Evolutionary conservation across 2,329 filamentous ascomycete genomes (phyloP), one percentile per base, ranked within the genome.

Genomic region (Graphium sp.): DNA sequence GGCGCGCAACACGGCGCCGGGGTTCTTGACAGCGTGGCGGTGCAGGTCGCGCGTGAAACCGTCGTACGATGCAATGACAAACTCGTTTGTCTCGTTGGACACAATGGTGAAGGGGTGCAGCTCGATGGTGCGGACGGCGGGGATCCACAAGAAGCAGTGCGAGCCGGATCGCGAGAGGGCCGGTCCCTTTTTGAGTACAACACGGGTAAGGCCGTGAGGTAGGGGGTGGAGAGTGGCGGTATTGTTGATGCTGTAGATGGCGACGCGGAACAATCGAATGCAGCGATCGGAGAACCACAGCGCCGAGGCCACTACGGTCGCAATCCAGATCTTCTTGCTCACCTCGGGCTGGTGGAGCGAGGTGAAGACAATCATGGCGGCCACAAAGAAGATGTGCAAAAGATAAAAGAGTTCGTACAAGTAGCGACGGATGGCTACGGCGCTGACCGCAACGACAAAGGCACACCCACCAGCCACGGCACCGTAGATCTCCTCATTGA

Each of bases 81-180:
- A 66, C 47, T 74, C 66, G 18, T 68, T 40, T 1, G 65, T 61
- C 18, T 58, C 45, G 17, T 18, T 16, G 14, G 55, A 47, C 14
- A 63, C 62, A 27, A 75, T 65, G 3, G 70, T 75, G 37, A 76
- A 76, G 1, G 71, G 71, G 35, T 78, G 73, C 2, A 62, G 69
- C 45, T 76, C 65, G 12, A 63, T 49, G 2, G 51, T 37, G 7
- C 70, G 60, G 26, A 76, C 56, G 5, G 49, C 49, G 0, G 72
- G 73, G 6, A 76, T 59, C 67, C 68, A 76, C 18, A 77, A 45
- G 39, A 73, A 75, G 38, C 66, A 68, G 41, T 78, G 72, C 35
- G 66, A 64, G 2, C 69, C 71, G 1, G 70, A 57, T 2, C 49
- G 44, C 2, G 60, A 59, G 3, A 49, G 45, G 1, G 53, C 34